Evolutionary conservation across 768 basidiomycete species (phyloP).

Genomic region (Termitomyces sp.): DNA sequence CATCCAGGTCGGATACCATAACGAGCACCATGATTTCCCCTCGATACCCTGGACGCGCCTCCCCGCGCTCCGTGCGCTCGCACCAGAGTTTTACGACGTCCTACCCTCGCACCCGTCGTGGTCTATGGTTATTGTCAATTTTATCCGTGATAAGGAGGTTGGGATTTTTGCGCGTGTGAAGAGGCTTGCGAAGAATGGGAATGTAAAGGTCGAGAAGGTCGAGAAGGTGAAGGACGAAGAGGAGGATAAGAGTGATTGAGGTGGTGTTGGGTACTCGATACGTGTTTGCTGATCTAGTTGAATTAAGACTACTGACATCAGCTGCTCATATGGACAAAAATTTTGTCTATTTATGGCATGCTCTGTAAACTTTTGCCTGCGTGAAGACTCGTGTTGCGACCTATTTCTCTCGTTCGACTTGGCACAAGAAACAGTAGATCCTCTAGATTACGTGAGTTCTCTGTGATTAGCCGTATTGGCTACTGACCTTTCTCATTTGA

Average conservation of each 20-base stretch:
- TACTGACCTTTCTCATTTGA: no score
- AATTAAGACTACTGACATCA: no score
- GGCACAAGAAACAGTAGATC: no score
- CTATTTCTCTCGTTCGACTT: no score
- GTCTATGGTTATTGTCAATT: conserved; percentile 93
- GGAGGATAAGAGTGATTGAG: conserved; percentile 19
- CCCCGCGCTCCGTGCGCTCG: conserved; percentile 76
- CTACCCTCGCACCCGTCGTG: conserved; percentile 88
- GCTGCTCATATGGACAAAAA: background rate
- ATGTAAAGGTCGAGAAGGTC: background rate
- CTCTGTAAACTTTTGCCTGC: no score
- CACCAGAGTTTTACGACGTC: conserved; percentile 89
- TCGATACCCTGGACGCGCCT: conserved; percentile 94
- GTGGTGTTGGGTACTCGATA: background rate
- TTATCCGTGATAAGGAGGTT: conserved; percentile 87
- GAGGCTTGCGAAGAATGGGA: conserved; percentile 44
- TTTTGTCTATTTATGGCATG: no score
- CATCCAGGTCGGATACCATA: conserved; percentile 90
- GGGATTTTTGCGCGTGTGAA: conserved; percentile 90
- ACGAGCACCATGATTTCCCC: conserved; percentile 99
- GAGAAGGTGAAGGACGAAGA: background rate
- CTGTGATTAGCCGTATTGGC: no score
- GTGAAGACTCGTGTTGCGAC: no score
- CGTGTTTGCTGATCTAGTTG: no score
- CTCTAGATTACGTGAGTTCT: no score